Evolutionary conservation across 169 alveolate genomes (phyloP), one percentile per base, ranked within the genome.

Genomic region (Toxoplasma gondii): DNA sequence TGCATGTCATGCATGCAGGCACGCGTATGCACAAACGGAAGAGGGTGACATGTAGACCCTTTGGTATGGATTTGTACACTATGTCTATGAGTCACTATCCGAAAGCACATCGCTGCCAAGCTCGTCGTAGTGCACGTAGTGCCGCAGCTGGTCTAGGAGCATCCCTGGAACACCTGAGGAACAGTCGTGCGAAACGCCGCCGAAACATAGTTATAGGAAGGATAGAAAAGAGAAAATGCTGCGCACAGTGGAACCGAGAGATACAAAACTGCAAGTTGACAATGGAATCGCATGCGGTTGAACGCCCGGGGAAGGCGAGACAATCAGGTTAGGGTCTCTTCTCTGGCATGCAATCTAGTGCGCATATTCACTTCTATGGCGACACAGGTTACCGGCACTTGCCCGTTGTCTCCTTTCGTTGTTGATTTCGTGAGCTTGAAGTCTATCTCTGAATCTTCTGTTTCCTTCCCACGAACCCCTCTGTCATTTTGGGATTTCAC

Each of bases 41-140:
- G 12, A 49, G 12, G 58, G 58, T 12, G 31, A 9, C 36, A 29
- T 10, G 9, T 69, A 69, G 34, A 9, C 31, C 34, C 31, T 9
- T 4, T 9, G 81, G 19, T 22, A 74, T 10, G 44, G n/a, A 74
- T 19, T 1, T 34, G 43, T 34, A 22, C 43, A 41, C 45, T 19
- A 9, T 9, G 27, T 7, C 44, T 36, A 74, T 44, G 45, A 10
- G 84, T 36, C 44, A n/a, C 84, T 74, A 24, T 74, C 84, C 24
- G 84, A 74, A 27, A 19, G 31, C 44, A 34, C 44, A 1, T 74
- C 84, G 43, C 84, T 36, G 43, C 84, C 84, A 27, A 74, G 84
- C 44, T 74, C 84, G 84, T 74, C 84, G 84, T 74, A 74, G 39
- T 74, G 84, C 84, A 74, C 84, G 43, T 74, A 74, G n/a, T 74